These are phyloP conservation scores for Coemansia reversa DNA, from an alignment of 192 early-diverging fungal genomes.

Conservation along the genomic window DNA sequence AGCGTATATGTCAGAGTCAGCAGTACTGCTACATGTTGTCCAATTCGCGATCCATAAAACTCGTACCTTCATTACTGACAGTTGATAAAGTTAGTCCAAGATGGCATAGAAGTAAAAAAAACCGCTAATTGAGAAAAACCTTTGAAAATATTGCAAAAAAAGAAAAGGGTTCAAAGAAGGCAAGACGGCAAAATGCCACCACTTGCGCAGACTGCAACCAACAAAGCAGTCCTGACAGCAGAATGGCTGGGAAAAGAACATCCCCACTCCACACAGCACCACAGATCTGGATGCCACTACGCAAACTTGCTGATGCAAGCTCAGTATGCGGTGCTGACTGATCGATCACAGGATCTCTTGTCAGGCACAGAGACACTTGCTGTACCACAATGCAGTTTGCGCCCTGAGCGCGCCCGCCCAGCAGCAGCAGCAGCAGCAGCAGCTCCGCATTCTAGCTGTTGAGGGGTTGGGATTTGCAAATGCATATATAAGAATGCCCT, in stretches of 20 bases:
- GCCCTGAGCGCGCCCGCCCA: background rate
- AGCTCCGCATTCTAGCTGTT: background rate
- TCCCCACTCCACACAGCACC: background rate
- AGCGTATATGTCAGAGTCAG: background rate
- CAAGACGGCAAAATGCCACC: background rate
- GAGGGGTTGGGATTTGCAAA: constrained; percentile 10
- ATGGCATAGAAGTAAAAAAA: background rate
- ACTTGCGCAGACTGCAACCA: background rate
- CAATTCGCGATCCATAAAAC: background rate
- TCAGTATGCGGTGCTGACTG: background rate
- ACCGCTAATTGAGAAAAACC: background rate
- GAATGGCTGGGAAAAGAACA: background rate
- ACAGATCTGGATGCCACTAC: background rate
- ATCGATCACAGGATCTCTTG: background rate
- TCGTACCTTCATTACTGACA: background rate
- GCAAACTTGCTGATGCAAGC: background rate
- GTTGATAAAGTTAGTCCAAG: background rate
- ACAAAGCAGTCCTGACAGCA: background rate
- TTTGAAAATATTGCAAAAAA: background rate
- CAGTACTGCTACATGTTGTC: background rate
- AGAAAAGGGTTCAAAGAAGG: background rate
- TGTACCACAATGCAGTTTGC: background rate
- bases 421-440: background rate
- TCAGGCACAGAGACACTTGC: background rate
- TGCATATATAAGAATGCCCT: background rate